Conservation (phyloP, 345 rosid species). For the Xanthoceras sorbifolium region DNA sequence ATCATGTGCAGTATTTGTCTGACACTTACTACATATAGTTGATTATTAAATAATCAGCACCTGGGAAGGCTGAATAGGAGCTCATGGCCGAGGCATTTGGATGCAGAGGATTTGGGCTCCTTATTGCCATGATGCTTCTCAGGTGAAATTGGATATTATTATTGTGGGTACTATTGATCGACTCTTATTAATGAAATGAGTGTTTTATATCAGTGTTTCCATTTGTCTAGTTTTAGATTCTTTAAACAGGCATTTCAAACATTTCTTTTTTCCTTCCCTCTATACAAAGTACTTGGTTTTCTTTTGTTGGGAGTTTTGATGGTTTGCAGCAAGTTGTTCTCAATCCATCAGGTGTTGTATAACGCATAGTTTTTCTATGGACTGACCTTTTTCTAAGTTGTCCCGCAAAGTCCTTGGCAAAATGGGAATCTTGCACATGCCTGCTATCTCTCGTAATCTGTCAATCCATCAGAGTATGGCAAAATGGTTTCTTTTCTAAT, state of each 20-base stretch:
- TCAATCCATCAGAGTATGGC: too few relatives aligned
- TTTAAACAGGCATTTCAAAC: not conserved
- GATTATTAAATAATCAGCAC: conserved; percentile 29
- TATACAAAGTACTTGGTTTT: not conserved
- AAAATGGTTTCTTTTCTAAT: too few relatives aligned
- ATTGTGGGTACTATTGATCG: conserved; percentile 10
- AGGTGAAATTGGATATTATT: conserved; percentile 27
- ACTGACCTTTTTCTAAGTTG: too few relatives aligned
- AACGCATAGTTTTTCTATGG: not conserved
- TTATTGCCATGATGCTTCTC: conserved; percentile 53
- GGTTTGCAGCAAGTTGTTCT: not conserved
- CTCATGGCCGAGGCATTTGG: conserved; percentile 13
- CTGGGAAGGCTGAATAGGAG: conserved; percentile 52
- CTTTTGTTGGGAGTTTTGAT: not conserved
- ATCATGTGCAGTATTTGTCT: conserved; percentile 16
- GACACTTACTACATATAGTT: conserved; percentile 13
- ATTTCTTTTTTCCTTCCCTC: too few relatives aligned
- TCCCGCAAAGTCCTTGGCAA: too few relatives aligned
- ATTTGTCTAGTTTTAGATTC: not conserved
- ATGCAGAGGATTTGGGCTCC: conserved; percentile 25
- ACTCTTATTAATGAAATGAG: conserved; percentile 22
- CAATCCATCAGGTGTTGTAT: not conserved
- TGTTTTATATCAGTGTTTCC: conserved; percentile 10
- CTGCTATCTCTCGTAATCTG: too few relatives aligned
- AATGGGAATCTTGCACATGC: too few relatives aligned